Conservation (phyloP, 257 asterid genomes). For the Nicotiana attenuata region DNA sequence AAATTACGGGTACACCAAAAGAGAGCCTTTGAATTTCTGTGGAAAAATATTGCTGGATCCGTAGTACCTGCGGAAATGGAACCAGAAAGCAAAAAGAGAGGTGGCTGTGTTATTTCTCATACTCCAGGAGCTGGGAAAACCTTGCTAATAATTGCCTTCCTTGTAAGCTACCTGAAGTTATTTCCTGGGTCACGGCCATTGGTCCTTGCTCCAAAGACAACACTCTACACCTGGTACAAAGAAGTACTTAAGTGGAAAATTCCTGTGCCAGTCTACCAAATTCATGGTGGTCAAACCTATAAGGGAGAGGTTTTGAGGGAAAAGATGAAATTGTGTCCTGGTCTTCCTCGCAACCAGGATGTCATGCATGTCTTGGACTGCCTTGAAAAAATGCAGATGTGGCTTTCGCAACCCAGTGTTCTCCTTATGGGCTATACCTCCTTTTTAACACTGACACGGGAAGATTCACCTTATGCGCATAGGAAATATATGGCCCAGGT, state of each 20-base stretch:
- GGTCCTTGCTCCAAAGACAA: constrained; percentile 95
- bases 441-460: constrained; percentile 77
- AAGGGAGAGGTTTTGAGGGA: constrained; percentile 92
- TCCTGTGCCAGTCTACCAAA: constrained; percentile 91
- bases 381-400: constrained; percentile 86
- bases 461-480: constrained; percentile 91
- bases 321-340: constrained; percentile 65
- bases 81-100: constrained; percentile 50
- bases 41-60: constrained; percentile 95
- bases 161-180: constrained; percentile 82
- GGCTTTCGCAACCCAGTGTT: constrained; percentile 95
- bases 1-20: constrained; percentile 69
- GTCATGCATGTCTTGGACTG: constrained; percentile 99
- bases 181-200: constrained; percentile 91
- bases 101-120: constrained; percentile 95
- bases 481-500: constrained; percentile 94
- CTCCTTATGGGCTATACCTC: constrained; percentile 97
- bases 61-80: constrained; percentile 71
- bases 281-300: constrained; percentile 97
- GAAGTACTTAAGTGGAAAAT: constrained; percentile 95
- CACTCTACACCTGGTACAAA: constrained; percentile 93
- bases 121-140: constrained; percentile 99
- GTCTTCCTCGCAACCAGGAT: constrained; percentile 84
- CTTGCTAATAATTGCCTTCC: constrained; percentile 79
- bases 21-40: constrained; percentile 85